Conservation (phyloP, 768 basidiomycete species). For the Boletus tylopilopsis region DNA sequence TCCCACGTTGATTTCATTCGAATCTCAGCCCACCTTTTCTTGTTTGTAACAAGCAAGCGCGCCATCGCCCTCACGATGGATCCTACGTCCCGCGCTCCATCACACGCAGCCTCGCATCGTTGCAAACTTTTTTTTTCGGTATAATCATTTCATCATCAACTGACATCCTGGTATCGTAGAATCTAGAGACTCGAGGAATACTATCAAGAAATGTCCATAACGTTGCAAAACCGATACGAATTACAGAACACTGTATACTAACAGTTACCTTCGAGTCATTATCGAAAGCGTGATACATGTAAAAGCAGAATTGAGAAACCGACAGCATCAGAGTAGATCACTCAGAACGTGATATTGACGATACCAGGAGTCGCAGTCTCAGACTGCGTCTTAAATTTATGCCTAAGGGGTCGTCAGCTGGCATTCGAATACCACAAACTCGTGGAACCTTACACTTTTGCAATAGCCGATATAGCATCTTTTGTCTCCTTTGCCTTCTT, state of each 20-base stretch:
- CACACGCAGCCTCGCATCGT: no score
- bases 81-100: no score
- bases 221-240: not conserved
- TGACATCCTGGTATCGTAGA: conserved; percentile 7
- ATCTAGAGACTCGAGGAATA: conserved; percentile 4
- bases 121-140: no score
- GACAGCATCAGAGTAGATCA: not conserved
- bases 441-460: conserved; percentile 11
- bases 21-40: no score
- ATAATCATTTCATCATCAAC: not conserved
- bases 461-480: conserved; percentile 8
- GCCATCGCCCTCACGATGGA: no score
- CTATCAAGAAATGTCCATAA: conserved; percentile 10
- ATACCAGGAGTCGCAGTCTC: conserved; percentile 4
- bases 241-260: conserved; percentile 14
- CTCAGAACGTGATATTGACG: conserved; percentile 20
- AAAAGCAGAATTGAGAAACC: not conserved
- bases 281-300: not conserved
- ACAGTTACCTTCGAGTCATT: conserved; percentile 18
- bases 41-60: no score
- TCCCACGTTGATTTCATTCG: no score
- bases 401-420: conserved; percentile 15
- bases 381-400: conserved; percentile 7
- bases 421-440: not conserved
- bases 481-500: conserved; percentile 1